Evolutionary conservation across 2,329 filamentous ascomycete species (phyloP).

Genomic region (Calonectria henricotiae): DNA sequence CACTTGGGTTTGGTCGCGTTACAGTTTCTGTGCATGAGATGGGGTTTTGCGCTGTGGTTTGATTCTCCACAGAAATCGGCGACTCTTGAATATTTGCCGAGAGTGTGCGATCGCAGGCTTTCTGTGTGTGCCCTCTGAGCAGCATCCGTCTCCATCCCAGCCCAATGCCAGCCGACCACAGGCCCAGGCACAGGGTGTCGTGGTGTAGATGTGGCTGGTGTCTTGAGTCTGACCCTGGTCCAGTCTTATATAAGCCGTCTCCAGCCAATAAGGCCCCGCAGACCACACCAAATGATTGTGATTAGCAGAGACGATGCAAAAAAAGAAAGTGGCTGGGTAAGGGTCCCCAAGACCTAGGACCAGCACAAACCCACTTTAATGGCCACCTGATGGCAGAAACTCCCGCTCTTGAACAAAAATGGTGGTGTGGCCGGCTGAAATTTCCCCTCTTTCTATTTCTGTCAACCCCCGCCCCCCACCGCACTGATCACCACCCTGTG

Average conservation of each 20-base stretch:
- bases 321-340: constrained; percentile 2
- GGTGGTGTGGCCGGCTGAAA: constrained; percentile 13
- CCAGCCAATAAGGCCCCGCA: no score
- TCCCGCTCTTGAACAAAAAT: constrained; percentile 8
- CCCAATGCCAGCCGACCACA: no score
- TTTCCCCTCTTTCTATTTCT: constrained; percentile 27
- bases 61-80: neutral
- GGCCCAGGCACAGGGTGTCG: no score
- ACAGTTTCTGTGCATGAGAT: no score
- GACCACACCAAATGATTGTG: neutral
- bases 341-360: constrained; percentile 18
- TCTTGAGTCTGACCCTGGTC: no score
- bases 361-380: constrained; percentile 7
- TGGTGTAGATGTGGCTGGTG: no score
- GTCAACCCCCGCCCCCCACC: constrained; percentile 23
- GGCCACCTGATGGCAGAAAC: neutral
- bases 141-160: no score
- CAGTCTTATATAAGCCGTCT: no score
- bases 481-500: constrained; percentile 21
- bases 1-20: no score
- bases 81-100: neutral
- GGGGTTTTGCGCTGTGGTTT: neutral
- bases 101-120: neutral
- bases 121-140: no score
- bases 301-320: neutral